These are phyloP conservation scores for Pseudocercospora musae DNA, from an alignment of 2,329 filamentous ascomycete genomes.

Conservation along the genomic window DNA sequence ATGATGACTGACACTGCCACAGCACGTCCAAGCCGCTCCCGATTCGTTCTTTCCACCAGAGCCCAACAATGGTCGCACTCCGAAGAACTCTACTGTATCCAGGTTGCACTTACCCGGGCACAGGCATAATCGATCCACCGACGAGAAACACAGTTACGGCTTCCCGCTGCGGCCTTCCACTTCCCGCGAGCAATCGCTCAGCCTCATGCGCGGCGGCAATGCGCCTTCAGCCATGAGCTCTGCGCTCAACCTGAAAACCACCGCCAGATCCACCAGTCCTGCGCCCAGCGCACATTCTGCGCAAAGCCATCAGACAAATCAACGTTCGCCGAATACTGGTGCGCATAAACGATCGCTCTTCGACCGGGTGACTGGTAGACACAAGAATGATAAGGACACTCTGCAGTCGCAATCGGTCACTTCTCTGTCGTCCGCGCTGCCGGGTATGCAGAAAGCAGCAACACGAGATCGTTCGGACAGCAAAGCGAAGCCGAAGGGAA, in stretches of 20 bases:
- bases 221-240: constrained; percentile 47
- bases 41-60: constrained; percentile 30
- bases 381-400: constrained; percentile 45
- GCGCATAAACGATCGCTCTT: constrained; percentile 52
- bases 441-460: constrained; percentile 36
- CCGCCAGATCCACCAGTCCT: constrained; percentile 70
- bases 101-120: constrained; percentile 64
- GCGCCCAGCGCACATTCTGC: constrained; percentile 71
- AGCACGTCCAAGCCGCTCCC: constrained; percentile 27
- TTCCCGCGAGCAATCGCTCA: constrained; percentile 70
- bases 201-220: constrained; percentile 53
- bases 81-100: constrained; percentile 46
- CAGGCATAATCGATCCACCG: constrained; percentile 65
- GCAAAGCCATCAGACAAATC: constrained; percentile 47
- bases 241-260: constrained; percentile 47
- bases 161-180: constrained; percentile 67
- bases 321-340: constrained; percentile 55
- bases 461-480: constrained; percentile 25
- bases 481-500: constrained; percentile 24
- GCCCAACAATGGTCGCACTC: constrained; percentile 31
- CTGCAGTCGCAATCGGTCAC: constrained; percentile 43
- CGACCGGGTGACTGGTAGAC: constrained; percentile 51
- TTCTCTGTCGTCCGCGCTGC: constrained; percentile 20
- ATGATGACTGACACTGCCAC: constrained; percentile 15
- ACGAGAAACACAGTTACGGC: constrained; percentile 49